These are phyloP conservation scores for Penicillium canescens DNA, from an alignment of 495 filamentous ascomycete genomes.

Conservation along the genomic window DNA sequence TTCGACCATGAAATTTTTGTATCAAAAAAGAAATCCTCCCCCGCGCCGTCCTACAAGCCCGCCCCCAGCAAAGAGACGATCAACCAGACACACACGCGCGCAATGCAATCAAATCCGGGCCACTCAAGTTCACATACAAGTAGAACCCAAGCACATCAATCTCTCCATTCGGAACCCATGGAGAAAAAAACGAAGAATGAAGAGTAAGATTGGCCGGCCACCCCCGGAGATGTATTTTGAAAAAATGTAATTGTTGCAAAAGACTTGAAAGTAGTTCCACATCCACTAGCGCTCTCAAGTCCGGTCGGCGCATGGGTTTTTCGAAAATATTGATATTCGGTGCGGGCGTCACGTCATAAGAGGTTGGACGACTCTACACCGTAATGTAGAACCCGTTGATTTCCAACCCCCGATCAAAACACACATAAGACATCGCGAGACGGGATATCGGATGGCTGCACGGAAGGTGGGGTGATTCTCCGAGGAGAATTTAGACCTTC, in stretches of 20 bases:
- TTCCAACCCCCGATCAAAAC: constrained; percentile 1
- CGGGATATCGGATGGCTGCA: constrained; percentile 12
- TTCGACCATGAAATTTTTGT: constrained; percentile 35
- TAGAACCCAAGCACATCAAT: neutral
- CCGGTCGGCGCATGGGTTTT: neutral
- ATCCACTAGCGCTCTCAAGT: constrained; percentile 30
- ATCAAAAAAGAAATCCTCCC: constrained; percentile 22
- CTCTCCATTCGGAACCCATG: constrained; percentile 7
- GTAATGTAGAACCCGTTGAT: too few species aligned
- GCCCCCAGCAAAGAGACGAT: constrained; percentile 6
- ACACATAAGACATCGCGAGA: constrained; percentile 11
- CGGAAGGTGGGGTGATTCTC: constrained; percentile 11
- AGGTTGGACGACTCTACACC: neutral
- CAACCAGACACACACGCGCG: neutral
- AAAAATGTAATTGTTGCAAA: constrained; percentile 3
- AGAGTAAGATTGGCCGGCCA: neutral
- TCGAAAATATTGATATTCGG: constrained; percentile 14
- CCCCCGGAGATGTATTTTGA: too few species aligned
- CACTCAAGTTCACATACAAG: neutral
- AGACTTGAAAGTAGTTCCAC: constrained; percentile 20
- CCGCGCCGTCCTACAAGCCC: constrained; percentile 14
- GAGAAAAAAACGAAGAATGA: constrained; percentile 1
- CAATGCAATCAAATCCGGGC: constrained; percentile 1
- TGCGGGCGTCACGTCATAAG: constrained; percentile 21
- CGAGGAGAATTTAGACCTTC: constrained; percentile 72